These are phyloP conservation scores for Rhododendron ferrugineum DNA, from an alignment of 148 eudicot species.

Conservation along the genomic window DNA sequence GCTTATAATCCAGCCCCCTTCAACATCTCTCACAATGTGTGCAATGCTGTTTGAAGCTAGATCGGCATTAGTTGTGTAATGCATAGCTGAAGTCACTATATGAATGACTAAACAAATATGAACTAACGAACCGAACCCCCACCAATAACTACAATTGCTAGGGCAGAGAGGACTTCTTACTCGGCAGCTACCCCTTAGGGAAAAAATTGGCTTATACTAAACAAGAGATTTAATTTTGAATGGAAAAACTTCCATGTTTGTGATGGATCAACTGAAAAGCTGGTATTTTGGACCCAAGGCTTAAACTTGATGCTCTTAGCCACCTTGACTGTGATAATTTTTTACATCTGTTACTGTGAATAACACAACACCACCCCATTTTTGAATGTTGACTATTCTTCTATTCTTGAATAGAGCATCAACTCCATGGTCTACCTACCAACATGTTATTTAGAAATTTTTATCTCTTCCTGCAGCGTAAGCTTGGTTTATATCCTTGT, in stretches of 20 bases:
- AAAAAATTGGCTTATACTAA: background rate
- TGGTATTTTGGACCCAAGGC: background rate
- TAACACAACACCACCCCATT: background rate
- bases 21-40: background rate
- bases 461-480: background rate
- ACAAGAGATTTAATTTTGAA: background rate
- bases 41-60: background rate
- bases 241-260: background rate
- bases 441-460: background rate
- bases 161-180: background rate
- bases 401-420: background rate
- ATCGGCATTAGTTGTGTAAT: background rate
- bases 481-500: conserved; percentile 2
- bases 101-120: background rate
- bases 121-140: background rate
- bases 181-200: background rate
- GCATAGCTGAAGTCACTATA: background rate
- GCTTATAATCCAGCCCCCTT: background rate
- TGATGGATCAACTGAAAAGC: background rate
- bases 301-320: background rate
- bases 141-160: background rate
- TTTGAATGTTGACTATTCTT: background rate
- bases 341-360: background rate
- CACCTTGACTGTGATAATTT: background rate
- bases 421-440: background rate